Evolutionary conservation across 2,329 filamentous ascomycete species (phyloP), one percentile per base, ranked within the genome.

Genomic region (Myriosclerotinia curreyana): DNA sequence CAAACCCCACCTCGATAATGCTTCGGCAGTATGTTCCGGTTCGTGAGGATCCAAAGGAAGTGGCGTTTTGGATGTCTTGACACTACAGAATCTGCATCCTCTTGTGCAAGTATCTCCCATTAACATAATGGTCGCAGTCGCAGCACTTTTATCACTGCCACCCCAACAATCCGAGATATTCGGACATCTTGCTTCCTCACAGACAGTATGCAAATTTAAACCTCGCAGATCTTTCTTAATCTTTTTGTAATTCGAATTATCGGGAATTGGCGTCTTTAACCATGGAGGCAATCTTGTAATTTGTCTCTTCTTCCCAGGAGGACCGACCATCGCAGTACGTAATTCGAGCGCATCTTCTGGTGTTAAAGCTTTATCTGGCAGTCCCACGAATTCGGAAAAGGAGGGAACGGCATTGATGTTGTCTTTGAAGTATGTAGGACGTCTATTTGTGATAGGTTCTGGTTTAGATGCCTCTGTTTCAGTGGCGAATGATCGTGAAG

Each of bases 91-190:
- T 61, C 95, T 86, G 78, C 95, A 99, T 22, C 94, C 95, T 66
- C 95, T 85, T 22, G 95, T 99, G 78, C 95, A 99, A 11, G 94
- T 98, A 77, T 99, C 95, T 69, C 95, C 95, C 93, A 98, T 98
- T 55, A 99, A 81, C 95, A 99, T 99, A 77, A 99, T 98, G 14
- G 95, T 99, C 2, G 95, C 95, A 40, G 95, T 99, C 5, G 95
- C 95, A 34, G 92, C 89, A 69, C 86, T 88, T 80, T 96, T 96
- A 76, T 89, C 86, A 74, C 83, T 86, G 42, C 95, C 95, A 67
- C 95, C 95, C 95, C 95, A 99, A 81, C 95, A 99, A 76, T 98
- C 94, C 68, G 90, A 92, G 66, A 99, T 96, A 77, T 99, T 99
- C 66, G 95, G 95, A 77, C 95, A 99, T 69, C 92, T 86, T 1